A percentile compares a stretch with the other conserved stretches of the same genome.
These are phyloP conservation scores for Marchantia polymorpha DNA, from an alignment of 225 moss, liverwort and hornwort genomes.

Conservation along the genomic window DNA sequence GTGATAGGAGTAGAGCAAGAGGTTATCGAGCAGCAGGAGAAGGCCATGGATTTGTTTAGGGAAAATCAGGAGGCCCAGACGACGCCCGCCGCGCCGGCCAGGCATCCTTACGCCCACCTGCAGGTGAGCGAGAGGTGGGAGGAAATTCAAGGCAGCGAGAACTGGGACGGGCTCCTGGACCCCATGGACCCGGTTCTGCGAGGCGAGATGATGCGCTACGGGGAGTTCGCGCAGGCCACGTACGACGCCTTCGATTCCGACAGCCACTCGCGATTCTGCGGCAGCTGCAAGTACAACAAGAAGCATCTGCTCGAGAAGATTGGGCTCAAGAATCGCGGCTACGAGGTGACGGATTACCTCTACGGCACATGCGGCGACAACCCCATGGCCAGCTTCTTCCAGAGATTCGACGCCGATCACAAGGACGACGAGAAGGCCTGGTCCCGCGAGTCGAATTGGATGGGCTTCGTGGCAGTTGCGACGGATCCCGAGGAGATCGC, in stretches of 20 bases:
- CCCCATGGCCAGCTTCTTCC: slow-evolving; percentile 41
- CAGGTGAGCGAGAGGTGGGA: slow-evolving; percentile 52
- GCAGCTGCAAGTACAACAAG: slow-evolving; percentile 48
- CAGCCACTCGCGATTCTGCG: slow-evolving; percentile 39
- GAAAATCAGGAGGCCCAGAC: not conserved
- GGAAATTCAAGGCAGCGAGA: slow-evolving; percentile 45
- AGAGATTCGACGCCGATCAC: slow-evolving; percentile 5
- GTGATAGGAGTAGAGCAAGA: not conserved
- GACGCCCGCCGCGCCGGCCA: not conserved
- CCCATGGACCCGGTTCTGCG: slow-evolving; percentile 55
- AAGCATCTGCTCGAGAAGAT: slow-evolving; percentile 35
- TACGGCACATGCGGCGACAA: slow-evolving; percentile 53
- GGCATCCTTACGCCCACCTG: slow-evolving; percentile 33
- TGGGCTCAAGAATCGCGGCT: slow-evolving; percentile 56
- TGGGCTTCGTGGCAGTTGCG: slow-evolving; percentile 75
- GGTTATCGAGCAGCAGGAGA: not conserved
- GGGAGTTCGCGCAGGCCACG: slow-evolving; percentile 58
- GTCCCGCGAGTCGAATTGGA: slow-evolving; percentile 68
- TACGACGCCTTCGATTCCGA: slow-evolving; percentile 63
- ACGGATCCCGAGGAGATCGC: slow-evolving; percentile 50
- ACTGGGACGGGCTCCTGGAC: slow-evolving; percentile 58
- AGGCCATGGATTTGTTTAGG: not conserved
- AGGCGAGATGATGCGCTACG: slow-evolving; percentile 60
- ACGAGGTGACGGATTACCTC: slow-evolving; percentile 62
- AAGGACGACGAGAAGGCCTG: slow-evolving; percentile 25